Evolutionary conservation across 2,329 filamentous ascomycete species (phyloP), one percentile per base, ranked within the genome.

Genomic region (Phialemoniopsis sp.): DNA sequence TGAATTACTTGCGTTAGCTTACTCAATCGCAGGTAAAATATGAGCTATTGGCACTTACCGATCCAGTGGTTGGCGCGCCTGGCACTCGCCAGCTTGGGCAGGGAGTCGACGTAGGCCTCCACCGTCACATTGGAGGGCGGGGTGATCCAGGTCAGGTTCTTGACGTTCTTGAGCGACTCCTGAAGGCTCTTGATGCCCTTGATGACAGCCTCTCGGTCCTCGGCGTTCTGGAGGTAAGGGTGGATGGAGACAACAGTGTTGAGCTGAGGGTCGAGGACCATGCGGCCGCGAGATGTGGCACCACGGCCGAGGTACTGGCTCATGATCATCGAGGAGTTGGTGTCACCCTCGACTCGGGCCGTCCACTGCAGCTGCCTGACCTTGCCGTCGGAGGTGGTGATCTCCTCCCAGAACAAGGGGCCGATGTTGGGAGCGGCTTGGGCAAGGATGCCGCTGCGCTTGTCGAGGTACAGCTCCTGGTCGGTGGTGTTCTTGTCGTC

Each of bases 391-490:
- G 62, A 60, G 17, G 70, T 68, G 12, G 55, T 63, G 48, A 82
- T 70, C 42, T 77, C 68, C 45, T 82, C 77, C 68, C 72, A 82
- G 52, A 72, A 55, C 51, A 81, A 67, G 13, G 79, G 73, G 2
- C 78, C 78, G 42, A 85, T 80, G 55, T 84, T 81, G n/a, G 81
- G 79, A 5, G 79, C 78, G 18, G 80, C 76, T 55, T 82, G 78
- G 1, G 80, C 69, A 10, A 85, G 68, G 35, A 83, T 78, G 18
- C 80, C 80, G 19, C 68, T 70, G 40, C 77, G 70, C 41, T 62
- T 57, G 41, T 60, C 54, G 17, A 76, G 59, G 42, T 77, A 77
- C 29, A 53, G 45, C 17, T 54, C 46, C 39, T 57, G 57, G 51
- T 78, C 73, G 3, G 58, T 54, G 3, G 45, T 48, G 43, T 65